Conservation (phyloP, 1,139 yeast species). For the Wickerhamiella infanticola region DNA sequence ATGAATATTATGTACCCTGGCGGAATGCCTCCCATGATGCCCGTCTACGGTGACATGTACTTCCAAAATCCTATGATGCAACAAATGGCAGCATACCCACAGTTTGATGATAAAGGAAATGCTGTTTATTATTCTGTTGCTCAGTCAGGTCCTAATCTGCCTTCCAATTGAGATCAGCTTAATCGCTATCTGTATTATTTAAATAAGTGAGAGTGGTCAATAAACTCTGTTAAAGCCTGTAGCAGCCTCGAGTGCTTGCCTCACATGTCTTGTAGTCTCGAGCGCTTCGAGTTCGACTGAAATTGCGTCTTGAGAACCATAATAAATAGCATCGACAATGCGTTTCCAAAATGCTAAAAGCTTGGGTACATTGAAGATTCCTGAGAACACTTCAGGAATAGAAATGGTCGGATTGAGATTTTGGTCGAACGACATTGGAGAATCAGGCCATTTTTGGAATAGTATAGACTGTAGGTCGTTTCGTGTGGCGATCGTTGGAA, state of each 20-base stretch:
- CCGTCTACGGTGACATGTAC: not conserved
- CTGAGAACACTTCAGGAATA: not conserved
- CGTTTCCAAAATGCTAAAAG: not conserved
- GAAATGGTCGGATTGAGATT: not conserved
- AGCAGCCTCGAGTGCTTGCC: not conserved
- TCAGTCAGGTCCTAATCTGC: not conserved
- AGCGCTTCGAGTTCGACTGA: not conserved
- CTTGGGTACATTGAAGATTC: not conserved
- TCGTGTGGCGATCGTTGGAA: not conserved
- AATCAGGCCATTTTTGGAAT: conserved; percentile 1
- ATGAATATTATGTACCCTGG: not conserved
- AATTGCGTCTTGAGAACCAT: not conserved
- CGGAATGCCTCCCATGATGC: not conserved
- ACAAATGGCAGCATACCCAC: not conserved
- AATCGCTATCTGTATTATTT: not conserved
- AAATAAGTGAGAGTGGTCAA: too few species aligned
- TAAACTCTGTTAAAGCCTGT: too few species aligned
- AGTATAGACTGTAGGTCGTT: not conserved
- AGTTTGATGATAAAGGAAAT: not conserved
- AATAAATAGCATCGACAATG: not conserved
- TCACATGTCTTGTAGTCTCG: not conserved
- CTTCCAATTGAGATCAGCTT: not conserved
- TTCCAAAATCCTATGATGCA: not conserved
- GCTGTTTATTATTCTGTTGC: not conserved
- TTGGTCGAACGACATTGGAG: not conserved